Percentiles rank a stretch among this genome's conserved stretches.
Evolutionary conservation across 2,329 filamentous ascomycete genomes (phyloP).

Genomic region (Trichoderma pleuroti): DNA sequence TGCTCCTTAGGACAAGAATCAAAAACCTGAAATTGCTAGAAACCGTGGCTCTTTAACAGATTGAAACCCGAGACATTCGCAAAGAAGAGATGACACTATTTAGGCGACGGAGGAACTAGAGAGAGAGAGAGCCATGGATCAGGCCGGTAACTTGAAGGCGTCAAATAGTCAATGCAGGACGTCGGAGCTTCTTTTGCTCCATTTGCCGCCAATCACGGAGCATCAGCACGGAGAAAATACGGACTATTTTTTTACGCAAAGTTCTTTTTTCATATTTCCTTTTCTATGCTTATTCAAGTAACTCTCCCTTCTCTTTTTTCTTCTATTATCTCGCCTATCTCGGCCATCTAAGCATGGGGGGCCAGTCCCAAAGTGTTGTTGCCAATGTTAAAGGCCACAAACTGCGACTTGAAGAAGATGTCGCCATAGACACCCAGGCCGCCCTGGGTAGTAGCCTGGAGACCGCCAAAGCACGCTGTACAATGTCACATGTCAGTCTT

Average conservation of each 20-base stretch:
- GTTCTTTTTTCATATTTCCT: constrained; percentile 9
- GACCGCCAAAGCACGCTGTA: constrained; percentile 63
- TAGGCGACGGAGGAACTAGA: not conserved
- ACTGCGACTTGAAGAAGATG: constrained; percentile 60
- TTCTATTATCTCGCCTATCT: not conserved
- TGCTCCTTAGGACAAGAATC: not conserved
- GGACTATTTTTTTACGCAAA: not conserved
- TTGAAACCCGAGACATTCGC: not conserved
- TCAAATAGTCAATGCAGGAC: not conserved
- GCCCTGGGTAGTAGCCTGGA: constrained; percentile 53
- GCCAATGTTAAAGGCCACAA: constrained; percentile 54
- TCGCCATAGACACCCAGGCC: constrained; percentile 61
- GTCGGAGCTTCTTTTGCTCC: not conserved
- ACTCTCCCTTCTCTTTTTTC: not conserved
- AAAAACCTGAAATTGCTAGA: not conserved
- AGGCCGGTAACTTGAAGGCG: not conserved
- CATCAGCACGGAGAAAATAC: not conserved
- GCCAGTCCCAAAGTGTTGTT: constrained; percentile 54
- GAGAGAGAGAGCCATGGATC: not conserved
- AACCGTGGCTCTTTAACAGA: not conserved
- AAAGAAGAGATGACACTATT: not conserved
- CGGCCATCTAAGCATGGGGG: constrained; percentile 22
- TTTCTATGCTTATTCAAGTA: constrained; percentile 3
- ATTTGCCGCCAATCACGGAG: not conserved
- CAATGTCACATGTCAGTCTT: not conserved